Percentiles rank a stretch among this genome's conserved stretches.
Evolutionary conservation across 176 grass and related monocot species (phyloP).

Genomic region (Ensete glaucum): DNA sequence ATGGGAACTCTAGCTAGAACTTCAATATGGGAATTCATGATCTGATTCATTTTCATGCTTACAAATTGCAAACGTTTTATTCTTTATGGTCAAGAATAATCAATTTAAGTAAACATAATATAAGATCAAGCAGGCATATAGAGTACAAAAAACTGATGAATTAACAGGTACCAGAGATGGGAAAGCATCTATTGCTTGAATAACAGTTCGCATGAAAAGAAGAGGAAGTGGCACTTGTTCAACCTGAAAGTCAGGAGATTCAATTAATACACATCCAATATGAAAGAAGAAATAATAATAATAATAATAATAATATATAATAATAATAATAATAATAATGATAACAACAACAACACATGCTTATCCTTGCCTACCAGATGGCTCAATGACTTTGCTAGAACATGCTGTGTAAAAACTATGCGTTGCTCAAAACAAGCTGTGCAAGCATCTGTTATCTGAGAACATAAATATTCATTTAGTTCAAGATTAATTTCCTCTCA

Average conservation of each 20-base stretch:
- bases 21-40: neutral
- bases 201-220: slow-evolving; percentile 98
- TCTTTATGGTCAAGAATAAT: neutral
- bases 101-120: neutral
- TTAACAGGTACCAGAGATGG: slow-evolving; percentile 67
- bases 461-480: slow-evolving; percentile 5
- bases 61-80: neutral
- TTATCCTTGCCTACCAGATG: slow-evolving; percentile 52
- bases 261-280: slow-evolving; percentile 2
- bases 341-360: neutral
- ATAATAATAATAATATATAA: neutral
- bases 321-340: too few relatives aligned
- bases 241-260: slow-evolving; percentile 41
- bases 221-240: slow-evolving; percentile 86
- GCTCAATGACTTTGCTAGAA: slow-evolving; percentile 81
- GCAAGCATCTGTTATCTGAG: slow-evolving; percentile 95
- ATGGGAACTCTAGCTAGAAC: neutral
- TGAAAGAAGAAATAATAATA: slow-evolving; percentile 2
- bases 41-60: neutral
- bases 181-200: slow-evolving; percentile 98
- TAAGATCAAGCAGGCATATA: neutral
- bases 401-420: slow-evolving; percentile 97
- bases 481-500: neutral
- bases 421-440: slow-evolving; percentile 96
- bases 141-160: neutral